Percentiles rank a stretch among this genome's conserved stretches.
phyloP scores from a whole-genome alignment of 2,329 filamentous ascomycete species.

The Malbranchea cinnamomea region DNA sequence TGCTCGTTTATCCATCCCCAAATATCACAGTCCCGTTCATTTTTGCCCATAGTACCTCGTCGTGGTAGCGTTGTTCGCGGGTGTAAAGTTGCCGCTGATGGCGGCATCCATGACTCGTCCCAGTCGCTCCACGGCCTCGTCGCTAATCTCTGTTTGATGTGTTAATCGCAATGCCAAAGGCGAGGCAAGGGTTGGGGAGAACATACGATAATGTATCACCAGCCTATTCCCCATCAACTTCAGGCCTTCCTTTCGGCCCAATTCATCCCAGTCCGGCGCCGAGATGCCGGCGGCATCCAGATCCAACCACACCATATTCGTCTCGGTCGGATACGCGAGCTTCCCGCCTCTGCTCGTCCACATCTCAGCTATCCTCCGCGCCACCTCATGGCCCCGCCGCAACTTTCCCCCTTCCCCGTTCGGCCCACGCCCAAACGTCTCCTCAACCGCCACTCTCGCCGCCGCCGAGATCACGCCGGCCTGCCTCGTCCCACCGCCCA shows the following conservation, averaged over 20 bases:
- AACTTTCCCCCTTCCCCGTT: constrained; percentile 48
- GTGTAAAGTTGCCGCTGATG: constrained; percentile 5
- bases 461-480: constrained; percentile 62
- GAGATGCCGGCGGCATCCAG: constrained; percentile 45
- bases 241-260: constrained; percentile 43
- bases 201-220: constrained; percentile 51
- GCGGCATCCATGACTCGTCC: constrained; percentile 16
- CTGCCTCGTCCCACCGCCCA: constrained; percentile 67
- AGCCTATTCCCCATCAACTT: constrained; percentile 42
- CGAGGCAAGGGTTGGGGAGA: background rate
- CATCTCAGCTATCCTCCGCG: constrained; percentile 45
- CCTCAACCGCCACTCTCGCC: constrained; percentile 61
- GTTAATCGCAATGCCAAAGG: background rate
- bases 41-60: no score
- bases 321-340: constrained; percentile 56
- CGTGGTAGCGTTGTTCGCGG: no score
- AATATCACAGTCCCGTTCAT: no score
- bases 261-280: constrained; percentile 37
- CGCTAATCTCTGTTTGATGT: constrained; percentile 28
- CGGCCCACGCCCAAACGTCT: constrained; percentile 52
- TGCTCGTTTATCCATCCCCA: no score
- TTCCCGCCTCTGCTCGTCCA: constrained; percentile 59
- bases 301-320: constrained; percentile 88
- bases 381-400: constrained; percentile 44
- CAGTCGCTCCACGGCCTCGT: constrained; percentile 16